Percentiles rank a stretch among this genome's conserved stretches.
Conservation (phyloP, 164 flowering plant species). For the Vitis vinifera region ASM3070453v1 NC_081805.1:9775001-9775500, state of each 20-base stretch:
- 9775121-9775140: constrained; percentile 30
- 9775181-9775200: constrained; percentile 87
- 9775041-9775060: background rate
- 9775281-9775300: background rate
- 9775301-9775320: background rate
- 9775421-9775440: constrained; percentile 86
- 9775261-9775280: background rate
- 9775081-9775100: background rate
- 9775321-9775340: background rate
- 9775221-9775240: constrained; percentile 36
- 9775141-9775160: constrained; percentile 96
- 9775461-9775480: constrained; percentile 94
- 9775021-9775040: background rate
- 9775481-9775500: constrained; percentile 30
- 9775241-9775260: background rate
- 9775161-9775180: constrained; percentile 97
- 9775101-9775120: background rate
- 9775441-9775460: constrained; percentile 95
- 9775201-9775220: constrained; percentile 94
- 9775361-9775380: background rate
- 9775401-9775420: constrained; percentile 73
- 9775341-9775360: constrained; percentile 1
- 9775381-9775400: background rate
- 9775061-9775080: too few relatives aligned
- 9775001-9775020: too few relatives aligned